These are phyloP conservation scores for barley (Hordeum vulgare) DNA, from an alignment of 176 grass and related monocot genomes.

Conservation along the genomic window MorexV3_pseudomolecules_assembly NC_058519.1:570447577-570448076, in stretches of 20 bases:
- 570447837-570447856: neutral
- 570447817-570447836: neutral
- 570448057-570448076: neutral
- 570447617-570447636: neutral
- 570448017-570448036: neutral
- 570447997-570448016: neutral
- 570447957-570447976: neutral
- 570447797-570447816: neutral
- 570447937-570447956: neutral
- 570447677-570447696: neutral
- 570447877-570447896: no score
- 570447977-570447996: neutral
- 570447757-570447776: neutral
- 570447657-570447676: neutral
- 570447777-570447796: neutral
- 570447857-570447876: neutral
- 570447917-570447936: neutral
- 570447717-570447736: slow-evolving; percentile 3
- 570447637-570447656: neutral
- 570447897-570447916: neutral
- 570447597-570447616: neutral
- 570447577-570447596: neutral
- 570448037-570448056: neutral
- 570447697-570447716: neutral
- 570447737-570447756: neutral